These are phyloP conservation scores for Rubroboletus satanas DNA, from an alignment of 768 basidiomycete genomes.

Conservation along the genomic window DNA sequence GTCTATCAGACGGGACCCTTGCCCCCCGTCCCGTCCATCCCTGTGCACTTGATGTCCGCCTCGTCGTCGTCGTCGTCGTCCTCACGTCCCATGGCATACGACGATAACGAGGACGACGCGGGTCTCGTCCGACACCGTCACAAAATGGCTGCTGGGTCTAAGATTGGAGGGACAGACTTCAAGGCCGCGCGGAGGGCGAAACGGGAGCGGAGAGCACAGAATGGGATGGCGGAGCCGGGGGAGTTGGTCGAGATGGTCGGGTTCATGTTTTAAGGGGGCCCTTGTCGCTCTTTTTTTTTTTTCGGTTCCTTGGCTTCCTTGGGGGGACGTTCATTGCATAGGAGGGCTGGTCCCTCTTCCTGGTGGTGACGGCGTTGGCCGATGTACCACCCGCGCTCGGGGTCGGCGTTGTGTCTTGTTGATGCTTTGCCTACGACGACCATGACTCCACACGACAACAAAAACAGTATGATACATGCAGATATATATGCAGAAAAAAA, in stretches of 20 bases:
- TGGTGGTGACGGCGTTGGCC: neutral
- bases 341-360: neutral
- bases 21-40: conserved; percentile 26
- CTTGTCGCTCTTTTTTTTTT: neutral
- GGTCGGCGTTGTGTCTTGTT: too few species aligned
- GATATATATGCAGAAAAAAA: too few species aligned
- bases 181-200: conserved; percentile 28
- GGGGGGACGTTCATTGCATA: neutral
- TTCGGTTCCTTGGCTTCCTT: neutral
- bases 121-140: conserved; percentile 23
- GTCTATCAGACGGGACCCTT: conserved; percentile 20
- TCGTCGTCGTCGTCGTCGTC: too few species aligned
- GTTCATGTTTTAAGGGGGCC: conserved; percentile 4
- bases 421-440: too few species aligned
- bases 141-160: conserved; percentile 23
- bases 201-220: conserved; percentile 14
- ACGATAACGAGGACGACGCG: neutral
- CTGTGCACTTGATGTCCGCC: too few species aligned
- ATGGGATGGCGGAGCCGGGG: conserved; percentile 10
- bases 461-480: too few species aligned
- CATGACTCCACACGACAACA: too few species aligned
- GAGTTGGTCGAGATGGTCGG: conserved; percentile 31
- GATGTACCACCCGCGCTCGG: too few species aligned
- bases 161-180: conserved; percentile 27
- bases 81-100: neutral